Conservation (phyloP, 768 basidiomycete species). For the Gloeophyllum trabeum region DNA sequence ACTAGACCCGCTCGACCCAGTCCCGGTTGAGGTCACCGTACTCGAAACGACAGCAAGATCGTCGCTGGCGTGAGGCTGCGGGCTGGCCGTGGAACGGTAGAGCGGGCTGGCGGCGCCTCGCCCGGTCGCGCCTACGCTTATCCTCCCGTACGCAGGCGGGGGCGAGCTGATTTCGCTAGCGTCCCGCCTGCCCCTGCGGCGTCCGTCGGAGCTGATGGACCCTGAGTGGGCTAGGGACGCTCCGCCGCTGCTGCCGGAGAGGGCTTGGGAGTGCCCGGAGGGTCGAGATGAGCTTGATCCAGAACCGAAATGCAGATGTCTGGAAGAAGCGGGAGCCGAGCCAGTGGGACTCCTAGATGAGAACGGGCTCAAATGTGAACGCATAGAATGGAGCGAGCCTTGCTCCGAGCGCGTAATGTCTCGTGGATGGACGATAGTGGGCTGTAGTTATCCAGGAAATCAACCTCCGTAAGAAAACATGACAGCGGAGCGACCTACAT, state of each 20-base stretch:
- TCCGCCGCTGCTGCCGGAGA: slow-evolving; percentile 22
- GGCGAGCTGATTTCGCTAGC: not conserved
- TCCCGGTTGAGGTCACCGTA: slow-evolving; percentile 10
- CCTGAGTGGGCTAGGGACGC: slow-evolving; percentile 33
- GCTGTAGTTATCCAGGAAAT: too few relatives aligned
- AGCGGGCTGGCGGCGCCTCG: too few relatives aligned
- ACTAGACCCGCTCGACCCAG: slow-evolving; percentile 20
- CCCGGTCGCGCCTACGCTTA: not conserved
- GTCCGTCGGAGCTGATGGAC: slow-evolving; percentile 46
- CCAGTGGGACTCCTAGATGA: slow-evolving; percentile 32
- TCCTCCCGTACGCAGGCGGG: not conserved
- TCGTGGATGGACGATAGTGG: slow-evolving; percentile 35
- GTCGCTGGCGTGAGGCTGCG: too few relatives aligned
- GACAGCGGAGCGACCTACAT: too few relatives aligned
- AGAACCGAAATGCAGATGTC: slow-evolving; percentile 13
- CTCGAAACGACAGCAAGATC: too few relatives aligned
- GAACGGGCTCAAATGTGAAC: slow-evolving; percentile 40
- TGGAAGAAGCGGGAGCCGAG: slow-evolving; percentile 39
- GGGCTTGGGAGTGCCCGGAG: slow-evolving; percentile 20
- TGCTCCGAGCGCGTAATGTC: slow-evolving; percentile 40
- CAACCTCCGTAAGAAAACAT: too few relatives aligned
- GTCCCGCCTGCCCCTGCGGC: slow-evolving; percentile 12
- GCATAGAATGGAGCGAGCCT: slow-evolving; percentile 56
- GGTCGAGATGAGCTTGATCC: slow-evolving; percentile 47
- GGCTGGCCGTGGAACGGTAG: not conserved